Percentiles rank a stretch among this genome's conserved stretches.
Evolutionary conservation across 768 basidiomycete species (phyloP).

Genomic region (Xerocomus brunneocitrinus): DNA sequence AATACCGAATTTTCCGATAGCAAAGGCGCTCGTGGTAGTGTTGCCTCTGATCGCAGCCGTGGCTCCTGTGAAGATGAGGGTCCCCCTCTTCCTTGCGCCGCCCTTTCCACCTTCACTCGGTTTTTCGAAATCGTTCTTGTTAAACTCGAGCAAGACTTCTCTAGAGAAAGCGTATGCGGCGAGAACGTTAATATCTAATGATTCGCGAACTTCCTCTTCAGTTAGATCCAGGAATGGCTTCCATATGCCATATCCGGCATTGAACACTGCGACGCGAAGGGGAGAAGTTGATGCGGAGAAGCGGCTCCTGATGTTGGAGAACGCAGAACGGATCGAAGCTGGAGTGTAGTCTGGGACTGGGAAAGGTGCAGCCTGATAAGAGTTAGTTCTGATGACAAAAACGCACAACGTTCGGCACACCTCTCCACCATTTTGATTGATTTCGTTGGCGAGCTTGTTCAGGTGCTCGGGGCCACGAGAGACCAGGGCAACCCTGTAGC

Average conservation of each 20-base stretch:
- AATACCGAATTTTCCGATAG: slow-evolving; percentile 59
- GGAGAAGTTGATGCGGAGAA: slow-evolving; percentile 46
- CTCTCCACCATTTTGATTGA: slow-evolving; percentile 55
- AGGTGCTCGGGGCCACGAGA: slow-evolving; percentile 53
- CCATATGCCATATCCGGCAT: slow-evolving; percentile 53
- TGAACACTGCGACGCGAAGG: slow-evolving; percentile 62
- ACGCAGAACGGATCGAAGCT: slow-evolving; percentile 47
- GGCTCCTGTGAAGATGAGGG: slow-evolving; percentile 69
- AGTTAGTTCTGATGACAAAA: not conserved
- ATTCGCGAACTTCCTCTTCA: slow-evolving; percentile 49
- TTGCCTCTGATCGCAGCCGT: slow-evolving; percentile 67
- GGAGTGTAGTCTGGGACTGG: slow-evolving; percentile 48
- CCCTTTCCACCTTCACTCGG: slow-evolving; percentile 36
- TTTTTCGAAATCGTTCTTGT: slow-evolving; percentile 44
- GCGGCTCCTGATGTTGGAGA: slow-evolving; percentile 40
- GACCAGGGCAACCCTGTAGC: slow-evolving; percentile 64
- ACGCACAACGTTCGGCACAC: slow-evolving; percentile 29
- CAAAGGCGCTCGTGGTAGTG: slow-evolving; percentile 52
- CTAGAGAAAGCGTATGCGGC: slow-evolving; percentile 62
- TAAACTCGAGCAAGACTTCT: slow-evolving; percentile 55
- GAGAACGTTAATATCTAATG: slow-evolving; percentile 49
- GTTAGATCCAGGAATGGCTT: slow-evolving; percentile 66
- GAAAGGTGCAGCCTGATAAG: slow-evolving; percentile 50
- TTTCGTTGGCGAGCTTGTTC: slow-evolving; percentile 48
- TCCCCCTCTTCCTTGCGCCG: slow-evolving; percentile 53